Base-by-base conservation (phyloP, 108 stramenopile species). In the Aurantiochytrium sp. region DNA sequence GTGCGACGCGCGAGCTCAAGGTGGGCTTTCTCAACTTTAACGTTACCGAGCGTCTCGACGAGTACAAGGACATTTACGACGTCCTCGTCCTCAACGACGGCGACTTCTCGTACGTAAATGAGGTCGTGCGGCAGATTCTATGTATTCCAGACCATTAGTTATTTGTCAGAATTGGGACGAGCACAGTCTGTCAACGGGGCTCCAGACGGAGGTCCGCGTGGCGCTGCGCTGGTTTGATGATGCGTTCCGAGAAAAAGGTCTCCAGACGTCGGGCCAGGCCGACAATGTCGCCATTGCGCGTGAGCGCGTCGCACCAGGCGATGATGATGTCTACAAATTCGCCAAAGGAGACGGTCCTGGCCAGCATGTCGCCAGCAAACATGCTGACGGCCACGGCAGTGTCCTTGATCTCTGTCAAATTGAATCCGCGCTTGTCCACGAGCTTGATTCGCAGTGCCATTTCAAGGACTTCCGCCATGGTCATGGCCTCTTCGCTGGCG, bases 21-120 rank as follows among this genome's bases (percentile, higher is more conserved):
- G 85, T 88, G 6, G 88, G 88, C 37, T 85, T 88, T 85, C 39
- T 88, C 73, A 88, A 88, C 54, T 50, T 55, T 30, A 88, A 85
- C 24, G 54, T 88, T n/a, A 27, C 34, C 2, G 88, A 88, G 17
- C 69, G 88, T 21, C 31, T 88, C 32, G 52, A 88, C 5, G 45
- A 42, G 17, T 88, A 88, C 50, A 21, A 48, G 48, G 27, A 68
- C 8, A 30, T 36, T 21, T 88, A 55, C 53, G 88, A 88, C 53
- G 85, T 85, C 31, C 52, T 88, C 3, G n/a, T 88, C 12, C 37
- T 88, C 24, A 85, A 85, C 53, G 88, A 88, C 4, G 45, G 69
- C 48, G 53, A 55, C 32, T 88, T 68, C n/a, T 30, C 31, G 8
- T 32, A 31, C 21, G 27, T 85, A 39, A 54, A 50, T 54, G 21